Base-by-base conservation (phyloP, 257 asterid genomes). In the Capsicum pubescens region DNA sequence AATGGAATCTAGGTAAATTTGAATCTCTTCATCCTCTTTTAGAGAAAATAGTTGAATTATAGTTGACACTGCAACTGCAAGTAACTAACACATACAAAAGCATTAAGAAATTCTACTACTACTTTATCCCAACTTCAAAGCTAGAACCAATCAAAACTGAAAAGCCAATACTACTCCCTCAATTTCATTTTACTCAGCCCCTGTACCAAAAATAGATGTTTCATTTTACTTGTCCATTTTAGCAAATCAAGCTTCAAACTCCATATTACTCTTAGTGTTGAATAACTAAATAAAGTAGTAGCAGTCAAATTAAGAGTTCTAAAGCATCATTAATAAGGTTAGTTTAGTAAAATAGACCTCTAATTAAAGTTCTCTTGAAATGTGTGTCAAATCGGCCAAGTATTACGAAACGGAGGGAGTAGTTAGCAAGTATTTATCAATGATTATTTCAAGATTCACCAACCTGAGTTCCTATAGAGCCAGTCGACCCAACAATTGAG, bases 381-480 rank as follows among this genome's bases (percentile, higher is more conserved):
- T 4, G 44, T 39, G 44, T 4, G 44, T 39, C 5, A 39, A 39
- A 4, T 39, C 44, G 44, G 44, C 44, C 44, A 39, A 39, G 44
- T 4, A 39, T 2, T 4, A 39, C 5, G 44, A 39, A 39, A 39
- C 4, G 44, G 44, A 39, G 44, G 44, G 44, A 39, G 5, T 39
- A 39, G 5, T 4, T 39, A 39, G 56, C 8, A 61, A 21, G 19
- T 55, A 72, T 84, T 87, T 11, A 66, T 66, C 35, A 32, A 4
- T 66, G 19, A 32, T 13, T 4, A 66, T 26, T 66, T 36, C 50
- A 77, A 77, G 8, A 54, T 54, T 77, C 44, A 77, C 50, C 17
- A 69, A 97, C 99, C 99, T 97, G 99, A 39, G 99, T 95, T 61
- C 99, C 99, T 82, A 97, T 93, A 70, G 99, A 97, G 84, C 99